Evolutionary conservation across 495 filamentous ascomycete species (phyloP), one percentile per base, ranked within the genome.

Genomic region (Tuber aestivum): DNA sequence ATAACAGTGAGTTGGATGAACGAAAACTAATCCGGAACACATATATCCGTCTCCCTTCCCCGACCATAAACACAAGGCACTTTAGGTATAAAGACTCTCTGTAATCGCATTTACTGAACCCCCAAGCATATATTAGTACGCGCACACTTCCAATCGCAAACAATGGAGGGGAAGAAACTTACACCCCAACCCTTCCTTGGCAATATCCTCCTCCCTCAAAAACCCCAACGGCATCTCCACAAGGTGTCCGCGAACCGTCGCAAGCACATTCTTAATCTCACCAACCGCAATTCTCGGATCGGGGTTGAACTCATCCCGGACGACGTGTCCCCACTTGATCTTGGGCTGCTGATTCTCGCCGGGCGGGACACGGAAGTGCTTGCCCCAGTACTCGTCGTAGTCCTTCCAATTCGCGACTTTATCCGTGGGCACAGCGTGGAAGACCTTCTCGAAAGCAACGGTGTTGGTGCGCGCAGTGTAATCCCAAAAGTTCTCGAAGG

Each of bases 171-270:
- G 6, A 18, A 23, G 71, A 74, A 69, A 88, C 86, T 97, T 95
- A 85, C 96, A 84, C 68, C 87, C 87, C 82, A 97, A 73, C 6
- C 95, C 95, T 77, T 93, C 89, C 87, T 94, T 90, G 7, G 94
- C 95, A 83, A 98, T 88, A 85, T 97, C 94, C 83, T 93, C 89
- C 56, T 93, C 92, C 80, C 90, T 90, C 83, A 98, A 84, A 84
- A 98, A 98, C 78, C 92, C 86, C 80, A 98, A 85, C 71, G 94
- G 93, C 95, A 97, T 97, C 86, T 97, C 92, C 37, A 97, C 94
- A 68, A 97, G 82, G 21, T 89, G 93, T 0, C 95, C 95, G 78
- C 90, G 90, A 21, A 97, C 87, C 71, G 87, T 87, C 73, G 88
- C 89, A 74, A 98, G 84, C 84, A 90, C 86, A 45, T 93, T 93